Evolutionary conservation across 1,139 yeast genomes (phyloP).

Genomic region (Geotrichum histeridarum): DNA sequence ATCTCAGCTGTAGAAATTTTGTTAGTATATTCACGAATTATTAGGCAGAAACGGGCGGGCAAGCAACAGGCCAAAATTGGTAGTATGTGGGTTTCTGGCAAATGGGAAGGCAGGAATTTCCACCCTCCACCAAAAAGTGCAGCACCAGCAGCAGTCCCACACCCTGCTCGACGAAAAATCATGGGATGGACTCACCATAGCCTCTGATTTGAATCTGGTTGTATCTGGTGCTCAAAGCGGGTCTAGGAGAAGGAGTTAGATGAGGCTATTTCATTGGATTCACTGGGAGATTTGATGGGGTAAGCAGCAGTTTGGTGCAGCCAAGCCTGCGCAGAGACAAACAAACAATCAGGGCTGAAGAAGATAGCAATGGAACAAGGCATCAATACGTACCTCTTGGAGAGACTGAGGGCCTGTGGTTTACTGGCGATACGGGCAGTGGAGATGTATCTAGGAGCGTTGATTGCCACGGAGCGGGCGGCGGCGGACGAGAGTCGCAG

Average conservation of each 20-base stretch:
- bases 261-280: too few relatives aligned
- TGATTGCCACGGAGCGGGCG: constrained; percentile 9
- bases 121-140: background rate
- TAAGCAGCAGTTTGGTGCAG: too few relatives aligned
- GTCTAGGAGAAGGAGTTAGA: constrained; percentile 1
- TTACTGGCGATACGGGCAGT: constrained; percentile 15
- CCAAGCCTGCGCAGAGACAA: background rate
- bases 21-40: background rate
- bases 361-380: background rate
- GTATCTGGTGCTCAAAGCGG: constrained; percentile 14
- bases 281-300: too few relatives aligned
- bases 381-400: constrained; percentile 9
- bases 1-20: constrained; percentile 27
- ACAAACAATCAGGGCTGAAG: background rate
- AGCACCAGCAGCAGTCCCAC: too few relatives aligned
- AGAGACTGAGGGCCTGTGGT: constrained; percentile 9
- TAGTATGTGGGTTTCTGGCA: background rate
- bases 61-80: background rate
- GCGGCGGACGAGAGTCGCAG: constrained; percentile 14
- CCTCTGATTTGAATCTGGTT: constrained; percentile 16
- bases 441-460: constrained; percentile 15
- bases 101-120: background rate
- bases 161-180: background rate
- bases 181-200: constrained; percentile 12
- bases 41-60: background rate